phyloP scores from a whole-genome alignment of 192 early-diverging fungal genomes.

The Backusella australiensis region DNA sequence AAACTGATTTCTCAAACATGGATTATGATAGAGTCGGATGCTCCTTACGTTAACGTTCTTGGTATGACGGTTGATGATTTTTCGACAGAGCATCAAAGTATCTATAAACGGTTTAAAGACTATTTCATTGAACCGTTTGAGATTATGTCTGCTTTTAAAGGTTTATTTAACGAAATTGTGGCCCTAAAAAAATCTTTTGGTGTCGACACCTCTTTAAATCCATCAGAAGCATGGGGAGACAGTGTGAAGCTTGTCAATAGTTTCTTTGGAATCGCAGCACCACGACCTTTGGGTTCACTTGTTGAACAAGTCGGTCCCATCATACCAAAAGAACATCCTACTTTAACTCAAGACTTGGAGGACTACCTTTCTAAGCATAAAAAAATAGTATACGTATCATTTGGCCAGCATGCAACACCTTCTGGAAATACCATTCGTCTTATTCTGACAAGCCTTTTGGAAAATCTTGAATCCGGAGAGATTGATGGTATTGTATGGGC shows the following conservation, averaged over 20 bases:
- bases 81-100: background rate
- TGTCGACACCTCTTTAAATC: background rate
- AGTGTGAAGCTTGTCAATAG: constrained; percentile 25
- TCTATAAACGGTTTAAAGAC: background rate
- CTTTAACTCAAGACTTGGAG: background rate
- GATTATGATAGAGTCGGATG: background rate
- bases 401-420: constrained; percentile 25
- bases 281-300: constrained; percentile 17
- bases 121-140: background rate
- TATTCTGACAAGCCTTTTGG: constrained; percentile 20
- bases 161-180: background rate
- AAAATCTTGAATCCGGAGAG: constrained; percentile 14
- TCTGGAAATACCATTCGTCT: background rate
- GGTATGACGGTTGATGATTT: background rate
- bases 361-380: constrained; percentile 16
- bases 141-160: background rate
- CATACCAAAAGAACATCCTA: constrained; percentile 12
- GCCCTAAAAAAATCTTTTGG: background rate
- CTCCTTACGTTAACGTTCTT: background rate
- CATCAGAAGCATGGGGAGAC: background rate
- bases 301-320: constrained; percentile 35
- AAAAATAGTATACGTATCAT: constrained; percentile 26
- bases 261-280: background rate
- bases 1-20: too few species aligned
- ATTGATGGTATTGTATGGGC: constrained; percentile 40